phyloP scores from a whole-genome alignment of 108 stramenopile genomes.

The Skeletonema grethae region DNA sequence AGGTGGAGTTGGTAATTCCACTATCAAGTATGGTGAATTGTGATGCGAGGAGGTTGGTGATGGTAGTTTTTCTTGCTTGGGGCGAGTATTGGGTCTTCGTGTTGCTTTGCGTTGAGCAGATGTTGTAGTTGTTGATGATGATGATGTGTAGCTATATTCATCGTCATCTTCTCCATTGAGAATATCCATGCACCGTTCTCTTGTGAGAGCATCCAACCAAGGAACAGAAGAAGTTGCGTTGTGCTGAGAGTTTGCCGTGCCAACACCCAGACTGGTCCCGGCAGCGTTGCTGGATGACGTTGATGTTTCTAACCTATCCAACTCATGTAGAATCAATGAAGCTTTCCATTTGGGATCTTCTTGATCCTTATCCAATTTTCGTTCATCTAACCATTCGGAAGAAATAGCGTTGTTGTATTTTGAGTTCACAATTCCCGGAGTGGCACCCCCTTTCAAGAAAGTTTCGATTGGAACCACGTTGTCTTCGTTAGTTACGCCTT shows the following conservation, averaged over 20 bases:
- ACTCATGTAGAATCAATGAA: conserved; percentile 46
- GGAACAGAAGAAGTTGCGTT: conserved; percentile 34
- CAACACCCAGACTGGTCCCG: neutral
- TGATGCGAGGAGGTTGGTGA: conserved; percentile 36
- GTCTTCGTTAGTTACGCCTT: neutral
- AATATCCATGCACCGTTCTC: conserved; percentile 59
- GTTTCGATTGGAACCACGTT: conserved; percentile 16
- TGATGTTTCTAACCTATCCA: conserved; percentile 22
- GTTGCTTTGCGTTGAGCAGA: conserved; percentile 1
- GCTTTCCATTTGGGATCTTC: conserved; percentile 51
- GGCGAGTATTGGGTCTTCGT: neutral
- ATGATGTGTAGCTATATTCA: conserved; percentile 18
- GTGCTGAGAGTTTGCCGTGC: neutral
- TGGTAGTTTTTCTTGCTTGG: neutral
- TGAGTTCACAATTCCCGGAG: conserved; percentile 19
- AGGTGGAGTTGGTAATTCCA: conserved; percentile 76
- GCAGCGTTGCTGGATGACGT: conserved; percentile 7
- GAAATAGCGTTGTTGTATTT: conserved; percentile 1
- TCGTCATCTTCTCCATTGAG: conserved; percentile 46
- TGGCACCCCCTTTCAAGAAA: conserved; percentile 39
- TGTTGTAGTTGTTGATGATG: neutral
- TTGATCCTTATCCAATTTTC: conserved; percentile 16
- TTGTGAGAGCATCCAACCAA: conserved; percentile 77
- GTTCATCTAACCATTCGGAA: conserved; percentile 18
- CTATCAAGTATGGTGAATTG: conserved; percentile 51